Evolutionary conservation across 2,329 filamentous ascomycete genomes (phyloP).

Genomic region (Hortaea werneckii): DNA sequence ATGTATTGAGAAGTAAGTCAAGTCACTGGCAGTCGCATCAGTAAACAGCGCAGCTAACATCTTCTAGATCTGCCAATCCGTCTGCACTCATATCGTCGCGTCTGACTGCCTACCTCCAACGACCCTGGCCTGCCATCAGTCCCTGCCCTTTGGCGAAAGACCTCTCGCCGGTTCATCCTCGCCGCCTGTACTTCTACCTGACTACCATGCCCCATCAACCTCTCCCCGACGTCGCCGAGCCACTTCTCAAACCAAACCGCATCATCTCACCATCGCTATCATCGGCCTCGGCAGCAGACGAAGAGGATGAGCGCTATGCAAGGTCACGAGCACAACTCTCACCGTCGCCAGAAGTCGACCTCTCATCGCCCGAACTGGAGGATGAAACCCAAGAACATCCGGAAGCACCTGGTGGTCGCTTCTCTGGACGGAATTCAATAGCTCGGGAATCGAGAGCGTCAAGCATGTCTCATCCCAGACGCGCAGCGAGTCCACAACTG

Average conservation of each 20-base stretch:
- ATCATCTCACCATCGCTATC: constrained; percentile 81
- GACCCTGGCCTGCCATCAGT: constrained; percentile 63
- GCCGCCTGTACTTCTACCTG: constrained; percentile 92
- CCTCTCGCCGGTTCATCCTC: constrained; percentile 81
- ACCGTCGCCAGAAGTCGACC: constrained; percentile 84
- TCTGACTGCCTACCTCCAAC: constrained; percentile 80
- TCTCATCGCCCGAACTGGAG: constrained; percentile 79
- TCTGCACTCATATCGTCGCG: constrained; percentile 91
- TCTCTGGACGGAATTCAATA: constrained; percentile 39
- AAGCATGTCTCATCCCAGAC: constrained; percentile 48
- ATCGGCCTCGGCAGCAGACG: constrained; percentile 61
- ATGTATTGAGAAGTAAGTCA: constrained; percentile 80
- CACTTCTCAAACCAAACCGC: constrained; percentile 33
- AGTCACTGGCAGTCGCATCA: constrained; percentile 1
- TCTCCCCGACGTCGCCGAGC: constrained; percentile 51
- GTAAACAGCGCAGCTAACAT: constrained; percentile 16
- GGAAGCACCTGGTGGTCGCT: constrained; percentile 53
- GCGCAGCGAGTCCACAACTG: constrained; percentile 75
- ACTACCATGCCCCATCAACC: constrained; percentile 78
- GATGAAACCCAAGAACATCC: constrained; percentile 50
- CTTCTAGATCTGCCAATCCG: constrained; percentile 77
- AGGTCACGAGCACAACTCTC: constrained; percentile 59
- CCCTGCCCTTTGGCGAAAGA: constrained; percentile 90
- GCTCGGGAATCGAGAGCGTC: constrained; percentile 28
- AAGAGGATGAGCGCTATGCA: constrained; percentile 52